Conservation (phyloP, 2,329 filamentous ascomycete species). For the Paecilomyces variotii region DNA sequence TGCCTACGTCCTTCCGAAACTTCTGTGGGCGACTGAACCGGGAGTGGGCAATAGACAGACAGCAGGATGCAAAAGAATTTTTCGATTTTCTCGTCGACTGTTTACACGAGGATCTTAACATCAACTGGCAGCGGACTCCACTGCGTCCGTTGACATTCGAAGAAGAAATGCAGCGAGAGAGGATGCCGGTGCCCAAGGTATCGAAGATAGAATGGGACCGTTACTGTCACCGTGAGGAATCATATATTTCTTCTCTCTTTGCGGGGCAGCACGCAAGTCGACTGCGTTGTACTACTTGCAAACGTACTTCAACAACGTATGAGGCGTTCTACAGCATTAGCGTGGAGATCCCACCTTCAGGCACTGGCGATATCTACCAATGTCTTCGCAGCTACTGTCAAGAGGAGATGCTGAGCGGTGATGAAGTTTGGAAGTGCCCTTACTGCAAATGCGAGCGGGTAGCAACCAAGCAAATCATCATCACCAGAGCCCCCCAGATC, state of each 20-base stretch:
- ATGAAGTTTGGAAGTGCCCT: constrained; percentile 65
- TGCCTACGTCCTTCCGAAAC: constrained; percentile 55
- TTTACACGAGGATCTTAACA: constrained; percentile 79
- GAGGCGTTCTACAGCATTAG: constrained; percentile 64
- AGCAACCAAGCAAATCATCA: constrained; percentile 61
- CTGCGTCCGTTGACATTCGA: constrained; percentile 50
- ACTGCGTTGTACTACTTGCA: constrained; percentile 54
- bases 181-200: constrained; percentile 55
- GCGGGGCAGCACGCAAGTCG: constrained; percentile 61
- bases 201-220: constrained; percentile 66
- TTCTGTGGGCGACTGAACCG: constrained; percentile 58
- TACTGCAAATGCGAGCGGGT: constrained; percentile 61
- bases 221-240: constrained; percentile 61
- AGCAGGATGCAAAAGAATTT: constrained; percentile 91
- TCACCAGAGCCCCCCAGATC: constrained; percentile 71
- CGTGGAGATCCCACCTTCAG: constrained; percentile 59
- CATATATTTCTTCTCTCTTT: constrained; percentile 73
- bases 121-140: constrained; percentile 51
- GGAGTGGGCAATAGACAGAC: constrained; percentile 63
- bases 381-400: constrained; percentile 63
- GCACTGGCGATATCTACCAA: constrained; percentile 54
- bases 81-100: constrained; percentile 73
- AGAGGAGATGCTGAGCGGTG: constrained; percentile 59
- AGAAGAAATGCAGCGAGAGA: constrained; percentile 54
- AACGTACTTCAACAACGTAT: constrained; percentile 57